Conservation (phyloP, 2,329 filamentous ascomycete genomes). For the Fusarium humuli region DNA sequence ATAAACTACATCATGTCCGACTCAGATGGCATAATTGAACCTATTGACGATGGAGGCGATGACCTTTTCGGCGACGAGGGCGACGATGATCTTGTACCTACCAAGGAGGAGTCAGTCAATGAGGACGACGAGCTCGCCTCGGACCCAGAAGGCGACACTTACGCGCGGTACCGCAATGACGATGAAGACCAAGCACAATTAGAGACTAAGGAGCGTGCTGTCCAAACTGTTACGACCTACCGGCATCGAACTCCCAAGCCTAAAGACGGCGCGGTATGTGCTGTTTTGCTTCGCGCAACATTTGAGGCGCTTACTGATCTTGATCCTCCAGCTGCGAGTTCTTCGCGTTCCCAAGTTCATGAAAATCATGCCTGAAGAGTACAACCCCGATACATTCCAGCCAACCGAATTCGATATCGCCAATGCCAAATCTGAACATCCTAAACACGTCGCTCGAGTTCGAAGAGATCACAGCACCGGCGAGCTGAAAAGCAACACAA, state of each 20-base stretch:
- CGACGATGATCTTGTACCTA: conserved; percentile 68
- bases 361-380: conserved; percentile 74
- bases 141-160: conserved; percentile 60
- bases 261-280: conserved; percentile 74
- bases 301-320: conserved; percentile 13
- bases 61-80: conserved; percentile 72
- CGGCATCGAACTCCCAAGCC: conserved; percentile 78
- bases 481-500: conserved; percentile 78
- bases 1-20: conserved; percentile 61
- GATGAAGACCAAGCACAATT: conserved; percentile 59
- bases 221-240: conserved; percentile 73
- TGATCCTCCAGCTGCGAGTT: conserved; percentile 69
- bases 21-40: conserved; percentile 65
- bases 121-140: conserved; percentile 71
- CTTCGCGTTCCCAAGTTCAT: conserved; percentile 80
- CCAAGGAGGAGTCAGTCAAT: conserved; percentile 72
- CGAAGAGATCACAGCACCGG: conserved; percentile 74
- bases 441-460: conserved; percentile 76
- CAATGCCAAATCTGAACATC: conserved; percentile 65
- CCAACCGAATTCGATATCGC: conserved; percentile 66
- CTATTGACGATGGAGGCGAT: conserved; percentile 67
- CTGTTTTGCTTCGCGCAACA: not conserved
- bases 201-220: conserved; percentile 64
- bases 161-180: conserved; percentile 56
- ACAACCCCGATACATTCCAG: conserved; percentile 73